phyloP scores from a whole-genome alignment of 2,329 filamentous ascomycete genomes.

The Dactylonectria macrodidyma region DNA sequence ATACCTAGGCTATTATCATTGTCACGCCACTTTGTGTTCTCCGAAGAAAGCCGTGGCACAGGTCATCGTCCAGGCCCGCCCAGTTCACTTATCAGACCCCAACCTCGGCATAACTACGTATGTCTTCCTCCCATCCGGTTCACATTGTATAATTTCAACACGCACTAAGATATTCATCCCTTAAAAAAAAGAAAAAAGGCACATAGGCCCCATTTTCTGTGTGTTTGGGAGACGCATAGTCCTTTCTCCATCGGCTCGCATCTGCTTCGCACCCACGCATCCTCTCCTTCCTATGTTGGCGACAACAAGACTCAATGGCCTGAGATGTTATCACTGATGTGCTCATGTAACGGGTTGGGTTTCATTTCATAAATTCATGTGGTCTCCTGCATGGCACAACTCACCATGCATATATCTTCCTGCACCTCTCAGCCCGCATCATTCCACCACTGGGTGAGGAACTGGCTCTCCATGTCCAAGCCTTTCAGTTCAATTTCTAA shows the following conservation, averaged over 20 bases:
- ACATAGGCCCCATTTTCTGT: background rate
- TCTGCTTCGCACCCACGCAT: background rate
- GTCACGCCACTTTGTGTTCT: background rate
- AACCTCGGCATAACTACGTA: background rate
- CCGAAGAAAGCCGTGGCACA: background rate
- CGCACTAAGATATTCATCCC: background rate
- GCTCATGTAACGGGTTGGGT: background rate
- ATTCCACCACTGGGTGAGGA: background rate
- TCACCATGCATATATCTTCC: background rate
- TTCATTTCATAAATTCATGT: conserved; percentile 1
- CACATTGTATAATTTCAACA: background rate
- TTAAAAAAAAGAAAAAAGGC: too few species aligned
- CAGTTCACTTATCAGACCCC: too few species aligned
- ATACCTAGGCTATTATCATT: background rate
- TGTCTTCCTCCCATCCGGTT: background rate
- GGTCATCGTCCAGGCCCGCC: background rate
- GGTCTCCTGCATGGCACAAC: background rate
- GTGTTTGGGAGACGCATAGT: background rate
- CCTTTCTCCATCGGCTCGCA: background rate
- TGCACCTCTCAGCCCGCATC: background rate
- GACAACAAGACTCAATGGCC: background rate
- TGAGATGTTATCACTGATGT: background rate
- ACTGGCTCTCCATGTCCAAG: too few species aligned
- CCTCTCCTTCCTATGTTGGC: background rate
- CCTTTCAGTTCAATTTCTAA: background rate